Percentiles rank a stretch among this genome's conserved stretches.
These are phyloP conservation scores for Pseudogymnoascus sp. DNA, from an alignment of 2,329 filamentous ascomycete species.

Conservation along the genomic window DNA sequence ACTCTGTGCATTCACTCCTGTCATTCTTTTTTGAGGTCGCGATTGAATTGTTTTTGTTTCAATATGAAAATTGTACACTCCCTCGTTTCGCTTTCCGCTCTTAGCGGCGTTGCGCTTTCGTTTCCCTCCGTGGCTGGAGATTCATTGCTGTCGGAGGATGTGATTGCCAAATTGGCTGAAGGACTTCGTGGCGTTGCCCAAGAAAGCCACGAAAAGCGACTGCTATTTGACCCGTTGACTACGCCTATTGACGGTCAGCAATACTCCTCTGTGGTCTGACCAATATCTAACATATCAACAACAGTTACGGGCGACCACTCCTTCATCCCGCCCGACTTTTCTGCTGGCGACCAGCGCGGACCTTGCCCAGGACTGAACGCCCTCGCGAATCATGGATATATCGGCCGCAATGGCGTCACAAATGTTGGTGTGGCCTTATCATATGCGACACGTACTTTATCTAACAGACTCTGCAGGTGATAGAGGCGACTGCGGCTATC, in stretches of 20 bases:
- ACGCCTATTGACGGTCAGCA: conserved; percentile 12
- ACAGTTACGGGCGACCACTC: conserved; percentile 29
- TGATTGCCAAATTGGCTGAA: background rate
- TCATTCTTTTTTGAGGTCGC: background rate
- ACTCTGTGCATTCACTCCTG: background rate
- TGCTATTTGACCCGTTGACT: conserved; percentile 12
- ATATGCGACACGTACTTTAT: conserved; percentile 13
- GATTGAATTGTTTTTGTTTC: conserved; percentile 2
- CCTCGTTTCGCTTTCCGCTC: conserved; percentile 2
- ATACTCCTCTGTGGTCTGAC: background rate
- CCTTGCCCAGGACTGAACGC: conserved; percentile 36
- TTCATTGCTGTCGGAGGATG: background rate
- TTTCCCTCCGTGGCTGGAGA: background rate
- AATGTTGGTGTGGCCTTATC: conserved; percentile 15
- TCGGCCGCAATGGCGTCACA: conserved; percentile 33
- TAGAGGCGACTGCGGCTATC: conserved; percentile 29
- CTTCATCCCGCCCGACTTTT: conserved; percentile 30
- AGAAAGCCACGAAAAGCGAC: conserved; percentile 4
- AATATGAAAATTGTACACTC: background rate
- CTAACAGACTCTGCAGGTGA: conserved; percentile 5
- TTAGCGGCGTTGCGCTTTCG: background rate
- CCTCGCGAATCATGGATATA: conserved; percentile 35
- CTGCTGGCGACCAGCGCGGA: conserved; percentile 31
- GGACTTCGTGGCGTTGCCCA: background rate
- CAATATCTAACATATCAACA: conserved; percentile 3